A percentile compares a stretch with the other conserved stretches of the same genome.
These are phyloP conservation scores for Candolleomyces aberdarensis DNA, from an alignment of 768 basidiomycete species.

Conservation along the genomic window DNA sequence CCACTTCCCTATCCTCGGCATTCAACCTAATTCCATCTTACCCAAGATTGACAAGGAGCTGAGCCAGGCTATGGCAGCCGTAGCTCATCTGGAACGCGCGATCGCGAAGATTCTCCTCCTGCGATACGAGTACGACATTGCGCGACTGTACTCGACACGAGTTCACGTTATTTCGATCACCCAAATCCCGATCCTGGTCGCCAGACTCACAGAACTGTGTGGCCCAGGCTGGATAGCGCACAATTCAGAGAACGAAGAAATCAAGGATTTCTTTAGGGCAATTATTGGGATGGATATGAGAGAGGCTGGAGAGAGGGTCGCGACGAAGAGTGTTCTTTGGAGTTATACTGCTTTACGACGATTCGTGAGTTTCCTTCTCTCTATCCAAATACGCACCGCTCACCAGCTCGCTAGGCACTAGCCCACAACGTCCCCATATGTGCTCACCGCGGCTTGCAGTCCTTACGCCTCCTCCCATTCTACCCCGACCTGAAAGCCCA, in stretches of 20 bases:
- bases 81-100: conserved; percentile 63
- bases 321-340: conserved; percentile 78
- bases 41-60: conserved; percentile 49
- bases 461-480: conserved; percentile 59
- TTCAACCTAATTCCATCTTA: conserved; percentile 33
- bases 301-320: conserved; percentile 74
- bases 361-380: conserved; percentile 49
- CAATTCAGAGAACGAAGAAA: conserved; percentile 64
- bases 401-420: conserved; percentile 46
- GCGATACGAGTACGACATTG: conserved; percentile 74
- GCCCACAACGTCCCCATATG: conserved; percentile 70
- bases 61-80: conserved; percentile 55
- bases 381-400: conserved; percentile 11
- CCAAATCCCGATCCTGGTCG: conserved; percentile 64
- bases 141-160: conserved; percentile 69
- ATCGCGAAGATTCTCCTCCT: conserved; percentile 66
- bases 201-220: conserved; percentile 58
- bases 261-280: conserved; percentile 72
- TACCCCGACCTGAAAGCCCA: conserved; percentile 59
- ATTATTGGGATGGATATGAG: conserved; percentile 75
- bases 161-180: conserved; percentile 62
- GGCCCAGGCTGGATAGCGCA: conserved; percentile 68
- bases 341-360: conserved; percentile 74
- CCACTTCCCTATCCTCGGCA: conserved; percentile 14
- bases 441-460: conserved; percentile 62